Evolutionary conservation across 495 filamentous ascomycete genomes (phyloP).

Genomic region (Acidomyces sp.): DNA sequence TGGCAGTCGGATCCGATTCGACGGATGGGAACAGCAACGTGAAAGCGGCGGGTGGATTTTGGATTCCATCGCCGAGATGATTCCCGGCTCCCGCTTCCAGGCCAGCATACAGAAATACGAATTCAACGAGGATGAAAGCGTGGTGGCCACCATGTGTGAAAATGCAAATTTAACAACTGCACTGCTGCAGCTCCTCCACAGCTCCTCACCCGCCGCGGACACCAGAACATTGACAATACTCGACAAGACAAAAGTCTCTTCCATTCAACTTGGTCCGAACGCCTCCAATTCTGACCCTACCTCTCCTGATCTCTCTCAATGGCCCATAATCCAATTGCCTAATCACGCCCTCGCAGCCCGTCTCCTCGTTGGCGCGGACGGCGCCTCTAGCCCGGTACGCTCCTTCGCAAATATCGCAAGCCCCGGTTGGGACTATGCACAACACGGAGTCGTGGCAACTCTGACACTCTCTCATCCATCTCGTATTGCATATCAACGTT

Average conservation of each 20-base stretch:
- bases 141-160: slow-evolving; percentile 93
- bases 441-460: slow-evolving; percentile 84
- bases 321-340: slow-evolving; percentile 68
- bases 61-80: slow-evolving; percentile 12
- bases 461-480: slow-evolving; percentile 48
- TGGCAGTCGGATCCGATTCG: slow-evolving; percentile 75
- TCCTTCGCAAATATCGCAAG: slow-evolving; percentile 74
- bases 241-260: slow-evolving; percentile 60
- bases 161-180: slow-evolving; percentile 76
- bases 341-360: slow-evolving; percentile 57
- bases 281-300: slow-evolving; percentile 36
- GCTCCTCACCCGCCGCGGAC: slow-evolving; percentile 37
- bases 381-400: slow-evolving; percentile 85
- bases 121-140: slow-evolving; percentile 22
- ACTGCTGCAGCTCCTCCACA: slow-evolving; percentile 54
- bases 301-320: slow-evolving; percentile 58
- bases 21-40: slow-evolving; percentile 37
- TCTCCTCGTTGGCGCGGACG: slow-evolving; percentile 85
- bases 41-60: slow-evolving; percentile 7
- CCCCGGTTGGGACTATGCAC: slow-evolving; percentile 83
- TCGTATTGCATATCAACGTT: slow-evolving; percentile 86
- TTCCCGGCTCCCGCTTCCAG: slow-evolving; percentile 15
- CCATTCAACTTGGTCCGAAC: slow-evolving; percentile 61
- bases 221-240: slow-evolving; percentile 42
- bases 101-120: slow-evolving; percentile 9